Percentiles rank a stretch among this genome's conserved stretches.
Evolutionary conservation across 2,329 filamentous ascomycete genomes (phyloP).

Genomic region (Trichothecium roseum): DNA sequence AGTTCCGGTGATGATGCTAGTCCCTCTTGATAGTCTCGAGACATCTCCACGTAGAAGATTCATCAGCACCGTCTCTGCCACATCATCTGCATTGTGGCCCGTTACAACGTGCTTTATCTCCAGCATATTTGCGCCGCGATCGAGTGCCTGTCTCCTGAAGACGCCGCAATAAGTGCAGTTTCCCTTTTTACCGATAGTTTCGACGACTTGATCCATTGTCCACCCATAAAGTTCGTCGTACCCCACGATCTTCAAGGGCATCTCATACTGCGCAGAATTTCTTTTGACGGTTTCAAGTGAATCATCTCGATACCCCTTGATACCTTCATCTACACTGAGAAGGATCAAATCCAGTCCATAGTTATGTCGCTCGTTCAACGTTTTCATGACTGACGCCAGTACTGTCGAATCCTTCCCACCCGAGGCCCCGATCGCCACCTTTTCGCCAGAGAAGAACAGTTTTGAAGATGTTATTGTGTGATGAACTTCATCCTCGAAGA

Average conservation of each 20-base stretch:
- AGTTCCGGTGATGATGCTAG: slow-evolving; percentile 76
- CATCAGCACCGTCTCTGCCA: slow-evolving; percentile 97
- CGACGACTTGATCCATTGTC: slow-evolving; percentile 99
- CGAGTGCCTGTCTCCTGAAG: slow-evolving; percentile 85
- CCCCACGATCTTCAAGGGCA: slow-evolving; percentile 84
- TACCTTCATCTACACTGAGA: slow-evolving; percentile 91
- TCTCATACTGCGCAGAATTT: slow-evolving; percentile 82
- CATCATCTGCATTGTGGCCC: slow-evolving; percentile 94
- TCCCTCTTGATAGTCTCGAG: slow-evolving; percentile 76
- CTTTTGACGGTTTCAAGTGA: slow-evolving; percentile 93
- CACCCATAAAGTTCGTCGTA: slow-evolving; percentile 94
- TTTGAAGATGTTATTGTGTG: slow-evolving; percentile 75
- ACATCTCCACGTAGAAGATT: slow-evolving; percentile 87
- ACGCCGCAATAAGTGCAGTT: slow-evolving; percentile 99
- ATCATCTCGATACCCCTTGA: slow-evolving; percentile 93
- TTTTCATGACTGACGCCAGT: slow-evolving; percentile 87
- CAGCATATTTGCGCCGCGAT: slow-evolving; percentile 79
- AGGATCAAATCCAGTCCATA: slow-evolving; percentile 82
- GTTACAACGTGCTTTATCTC: slow-evolving; percentile 91
- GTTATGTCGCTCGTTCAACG: slow-evolving; percentile 77
- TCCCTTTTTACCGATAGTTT: slow-evolving; percentile 91
- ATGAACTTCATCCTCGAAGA: slow-evolving; percentile 91
- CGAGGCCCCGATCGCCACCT: slow-evolving; percentile 87
- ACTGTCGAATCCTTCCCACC: slow-evolving; percentile 98
- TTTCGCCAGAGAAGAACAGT: slow-evolving; percentile 78